A percentile compares a stretch with the other conserved stretches of the same genome.
Evolutionary conservation across 2,329 filamentous ascomycete genomes (phyloP).

Genomic region (Xylaria digitata): DNA sequence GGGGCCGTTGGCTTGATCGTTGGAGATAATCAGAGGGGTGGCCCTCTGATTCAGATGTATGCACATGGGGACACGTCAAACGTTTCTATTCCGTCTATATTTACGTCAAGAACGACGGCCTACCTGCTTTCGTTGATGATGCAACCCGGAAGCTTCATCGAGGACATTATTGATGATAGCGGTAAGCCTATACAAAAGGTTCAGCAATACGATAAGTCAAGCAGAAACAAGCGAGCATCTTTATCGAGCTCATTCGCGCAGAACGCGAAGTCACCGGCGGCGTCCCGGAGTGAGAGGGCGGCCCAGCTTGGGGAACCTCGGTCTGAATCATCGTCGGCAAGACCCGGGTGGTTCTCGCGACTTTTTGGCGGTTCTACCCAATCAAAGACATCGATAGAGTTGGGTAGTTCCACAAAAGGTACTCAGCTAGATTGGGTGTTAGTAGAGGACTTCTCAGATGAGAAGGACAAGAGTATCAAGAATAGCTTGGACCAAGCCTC

Average conservation of each 20-base stretch:
- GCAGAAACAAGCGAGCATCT: slow-evolving; percentile 53
- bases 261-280: slow-evolving; percentile 45
- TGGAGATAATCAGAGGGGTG: slow-evolving; percentile 90
- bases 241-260: slow-evolving; percentile 47
- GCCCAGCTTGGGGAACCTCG: slow-evolving; percentile 45
- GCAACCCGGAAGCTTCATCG: slow-evolving; percentile 73
- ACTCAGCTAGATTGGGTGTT: slow-evolving; percentile 80
- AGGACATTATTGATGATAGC: slow-evolving; percentile 70
- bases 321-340: slow-evolving; percentile 43
- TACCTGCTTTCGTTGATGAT: slow-evolving; percentile 90
- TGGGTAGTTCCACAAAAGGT: slow-evolving; percentile 73
- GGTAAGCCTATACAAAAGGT: slow-evolving; percentile 67
- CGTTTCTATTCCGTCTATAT: slow-evolving; percentile 91
- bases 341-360: slow-evolving; percentile 58
- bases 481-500: slow-evolving; percentile 55
- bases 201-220: slow-evolving; percentile 59
- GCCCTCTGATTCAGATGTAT: slow-evolving; percentile 95
- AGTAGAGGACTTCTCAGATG: slow-evolving; percentile 73
- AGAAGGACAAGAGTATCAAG: slow-evolving; percentile 58
- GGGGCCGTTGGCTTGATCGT: slow-evolving; percentile 92
- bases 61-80: slow-evolving; percentile 97
- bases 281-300: slow-evolving; percentile 43
- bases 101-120: slow-evolving; percentile 94
- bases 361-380: slow-evolving; percentile 54
- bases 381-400: slow-evolving; percentile 59